Evolutionary conservation across 1,284 basidiomycete genomes (phyloP), one percentile per base, ranked within the genome.

Genomic region (Coniferiporia sulphurascens): DNA sequence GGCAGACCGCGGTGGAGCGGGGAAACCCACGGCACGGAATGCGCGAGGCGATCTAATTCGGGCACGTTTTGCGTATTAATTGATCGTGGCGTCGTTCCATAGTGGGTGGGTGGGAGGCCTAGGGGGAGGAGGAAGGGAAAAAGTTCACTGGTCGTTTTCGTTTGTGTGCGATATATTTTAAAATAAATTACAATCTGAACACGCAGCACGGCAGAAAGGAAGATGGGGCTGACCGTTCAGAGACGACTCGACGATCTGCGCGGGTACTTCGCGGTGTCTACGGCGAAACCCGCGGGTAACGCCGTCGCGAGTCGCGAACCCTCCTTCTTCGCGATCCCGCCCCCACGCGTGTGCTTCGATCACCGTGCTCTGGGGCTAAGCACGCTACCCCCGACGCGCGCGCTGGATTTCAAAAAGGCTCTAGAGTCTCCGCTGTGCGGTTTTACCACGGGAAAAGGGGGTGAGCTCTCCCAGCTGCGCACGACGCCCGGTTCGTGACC

Each of bases 341-440:
- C 38, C 38, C 38, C 38, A 41, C 38, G 38, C 12, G 15, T 8
- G 38, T 41, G 15, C 38, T 41, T 41, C 38, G 12, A 41, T 12
- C 9, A 10, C 15, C 3, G 15, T 10, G 3, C 7, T 41, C 38
- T 27, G 27, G 27, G 27, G 27, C n/a, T n/a, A n/a, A n/a, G 38
- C 38, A 41, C 9, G 15, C 3, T 5, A 2, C 15, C 10, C 32
- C 19, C 41, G 32, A 35, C 43, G 15, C 22, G 22, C 61, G 52
- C 36, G 58, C 61, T 46, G 17, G 62, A 36, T 56, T 60, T 12
- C 15, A n/a, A 46, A 46, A 46, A 46, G 44, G 8, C 12, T n/a
- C 44, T 46, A n/a, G 19, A 49, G 48, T 50, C 41, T 56, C 27
- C 54, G 27, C 21, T 52, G 59, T 36, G 22, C 55, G 59, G 55